These are phyloP conservation scores for Closterium sp. DNA, from an alignment of 139 green algal genomes.

Conservation along the genomic window DNA sequence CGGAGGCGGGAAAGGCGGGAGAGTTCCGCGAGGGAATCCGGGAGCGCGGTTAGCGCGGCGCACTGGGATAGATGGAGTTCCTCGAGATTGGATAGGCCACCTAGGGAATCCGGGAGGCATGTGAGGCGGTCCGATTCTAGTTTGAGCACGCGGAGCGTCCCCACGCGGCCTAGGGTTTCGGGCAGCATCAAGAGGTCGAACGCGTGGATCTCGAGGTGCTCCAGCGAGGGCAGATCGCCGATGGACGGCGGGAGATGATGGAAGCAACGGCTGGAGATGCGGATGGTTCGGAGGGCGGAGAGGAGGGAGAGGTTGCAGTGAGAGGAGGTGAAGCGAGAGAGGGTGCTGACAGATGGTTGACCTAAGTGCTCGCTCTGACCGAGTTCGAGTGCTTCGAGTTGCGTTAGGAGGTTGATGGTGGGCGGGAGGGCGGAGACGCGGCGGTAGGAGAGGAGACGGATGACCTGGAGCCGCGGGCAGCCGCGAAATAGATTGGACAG, in stretches of 20 bases:
- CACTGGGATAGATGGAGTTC: background rate
- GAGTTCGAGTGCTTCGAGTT: background rate
- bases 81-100: background rate
- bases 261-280: background rate
- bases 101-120: background rate
- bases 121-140: background rate
- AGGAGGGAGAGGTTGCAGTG: background rate
- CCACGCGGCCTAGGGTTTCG: background rate
- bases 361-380: background rate
- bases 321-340: background rate
- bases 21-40: background rate
- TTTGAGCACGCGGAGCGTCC: background rate
- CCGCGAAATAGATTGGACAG: background rate
- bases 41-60: background rate
- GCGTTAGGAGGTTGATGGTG: background rate
- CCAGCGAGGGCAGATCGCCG: background rate
- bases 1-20: background rate
- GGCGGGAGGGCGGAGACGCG: background rate
- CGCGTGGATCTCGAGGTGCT: background rate
- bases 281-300: background rate
- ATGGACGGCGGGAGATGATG: background rate
- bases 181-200: background rate
- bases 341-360: background rate
- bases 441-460: background rate
- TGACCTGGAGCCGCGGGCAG: background rate